Conservation (phyloP, 2,329 filamentous ascomycete genomes). For the Chalaropsis thielavioides region DNA sequence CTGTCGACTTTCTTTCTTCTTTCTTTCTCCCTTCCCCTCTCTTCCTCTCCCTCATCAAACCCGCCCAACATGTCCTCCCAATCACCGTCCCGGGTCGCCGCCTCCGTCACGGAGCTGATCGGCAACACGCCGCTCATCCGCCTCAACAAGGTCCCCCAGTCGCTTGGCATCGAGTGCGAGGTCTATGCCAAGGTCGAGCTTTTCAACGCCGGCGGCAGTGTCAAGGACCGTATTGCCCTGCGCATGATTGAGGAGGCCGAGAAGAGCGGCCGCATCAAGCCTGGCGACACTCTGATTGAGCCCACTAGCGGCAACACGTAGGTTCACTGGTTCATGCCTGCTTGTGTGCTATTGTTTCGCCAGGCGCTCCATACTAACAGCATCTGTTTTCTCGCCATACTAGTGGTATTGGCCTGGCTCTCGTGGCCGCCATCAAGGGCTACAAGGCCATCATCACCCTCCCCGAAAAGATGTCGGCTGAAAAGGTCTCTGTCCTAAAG, state of each 20-base stretch:
- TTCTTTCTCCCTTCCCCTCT: not conserved
- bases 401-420: constrained; percentile 76
- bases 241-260: constrained; percentile 97
- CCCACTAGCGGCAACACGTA: constrained; percentile 91
- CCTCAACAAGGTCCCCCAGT: constrained; percentile 83
- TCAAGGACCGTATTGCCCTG: constrained; percentile 89
- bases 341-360: not conserved
- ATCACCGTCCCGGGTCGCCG: constrained; percentile 29
- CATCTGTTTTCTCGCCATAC: no score
- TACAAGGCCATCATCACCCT: constrained; percentile 98
- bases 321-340: constrained; percentile 19
- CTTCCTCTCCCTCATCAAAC: not conserved
- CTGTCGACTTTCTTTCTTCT: not conserved
- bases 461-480: constrained; percentile 97
- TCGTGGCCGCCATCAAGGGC: constrained; percentile 89
- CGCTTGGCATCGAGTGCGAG: constrained; percentile 73
- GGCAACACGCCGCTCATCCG: constrained; percentile 92
- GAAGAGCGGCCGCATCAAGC: constrained; percentile 81
- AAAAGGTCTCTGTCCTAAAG: constrained; percentile 90
- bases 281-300: constrained; percentile 92
- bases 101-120: constrained; percentile 72
- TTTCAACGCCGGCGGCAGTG: constrained; percentile 85
- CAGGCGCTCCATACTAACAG: not conserved
- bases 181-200: constrained; percentile 86
- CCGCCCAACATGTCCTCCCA: constrained; percentile 1